These are phyloP conservation scores for Ogataea trehaloabstinens DNA, from an alignment of 805 yeast genomes.

Conservation along the genomic window DNA sequence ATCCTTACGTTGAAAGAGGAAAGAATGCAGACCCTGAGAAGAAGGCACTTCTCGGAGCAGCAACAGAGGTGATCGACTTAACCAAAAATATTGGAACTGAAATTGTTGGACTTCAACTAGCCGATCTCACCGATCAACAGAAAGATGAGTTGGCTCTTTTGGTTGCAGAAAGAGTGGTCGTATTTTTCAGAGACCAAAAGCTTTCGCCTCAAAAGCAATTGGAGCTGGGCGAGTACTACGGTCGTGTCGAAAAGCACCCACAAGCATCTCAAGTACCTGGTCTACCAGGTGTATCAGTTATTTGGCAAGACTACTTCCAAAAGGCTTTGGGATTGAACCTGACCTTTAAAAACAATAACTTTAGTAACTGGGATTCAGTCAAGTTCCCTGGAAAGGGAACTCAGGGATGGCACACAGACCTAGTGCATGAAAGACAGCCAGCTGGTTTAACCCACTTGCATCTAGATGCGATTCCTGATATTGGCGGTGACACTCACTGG, in stretches of 20 bases:
- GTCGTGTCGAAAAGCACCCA: slow-evolving; percentile 40
- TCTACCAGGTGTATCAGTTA: slow-evolving; percentile 35
- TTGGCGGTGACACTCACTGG: slow-evolving; percentile 56
- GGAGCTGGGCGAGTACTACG: slow-evolving; percentile 43
- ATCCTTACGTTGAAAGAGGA: slow-evolving; percentile 32
- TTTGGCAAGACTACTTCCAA: slow-evolving; percentile 38
- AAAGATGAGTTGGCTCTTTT: slow-evolving; percentile 44
- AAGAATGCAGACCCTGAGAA: slow-evolving; percentile 38
- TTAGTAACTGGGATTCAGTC: slow-evolving; percentile 19
- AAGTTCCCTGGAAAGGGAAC: slow-evolving; percentile 19
- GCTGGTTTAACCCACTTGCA: slow-evolving; percentile 50
- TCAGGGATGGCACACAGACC: slow-evolving; percentile 50
- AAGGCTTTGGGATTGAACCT: slow-evolving; percentile 18
- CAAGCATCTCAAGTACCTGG: slow-evolving; percentile 33
- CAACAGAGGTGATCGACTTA: slow-evolving; percentile 38
- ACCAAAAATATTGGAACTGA: slow-evolving; percentile 48
- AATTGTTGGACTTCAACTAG: slow-evolving; percentile 43
- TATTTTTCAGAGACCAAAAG: slow-evolving; percentile 48
- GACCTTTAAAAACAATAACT: slow-evolving; percentile 17
- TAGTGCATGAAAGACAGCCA: slow-evolving; percentile 50
- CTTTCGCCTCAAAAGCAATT: slow-evolving; percentile 41
- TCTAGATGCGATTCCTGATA: slow-evolving; percentile 44
- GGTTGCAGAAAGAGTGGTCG: slow-evolving; percentile 46
- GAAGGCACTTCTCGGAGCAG: slow-evolving; percentile 40
- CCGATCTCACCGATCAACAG: slow-evolving; percentile 40